Evolutionary conservation across 2,329 filamentous ascomycete genomes (phyloP).

Genomic region (Chaetomiaceae sp.): DNA sequence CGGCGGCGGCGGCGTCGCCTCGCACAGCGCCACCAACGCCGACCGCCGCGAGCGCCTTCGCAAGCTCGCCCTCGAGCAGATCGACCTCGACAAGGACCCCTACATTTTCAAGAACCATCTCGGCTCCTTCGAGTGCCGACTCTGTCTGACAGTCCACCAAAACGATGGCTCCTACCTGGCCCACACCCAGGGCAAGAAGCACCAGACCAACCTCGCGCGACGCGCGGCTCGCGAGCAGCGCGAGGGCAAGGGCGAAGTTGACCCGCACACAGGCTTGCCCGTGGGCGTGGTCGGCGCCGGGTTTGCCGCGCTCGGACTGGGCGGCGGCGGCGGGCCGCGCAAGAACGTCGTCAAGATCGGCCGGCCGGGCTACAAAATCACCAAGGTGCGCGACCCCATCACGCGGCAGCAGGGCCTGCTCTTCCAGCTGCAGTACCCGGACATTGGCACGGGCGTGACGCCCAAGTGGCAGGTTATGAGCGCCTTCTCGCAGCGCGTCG

Average conservation of each 20-base stretch:
- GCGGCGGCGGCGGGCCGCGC: constrained; percentile 58
- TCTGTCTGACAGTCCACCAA: constrained; percentile 96
- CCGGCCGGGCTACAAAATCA: constrained; percentile 94
- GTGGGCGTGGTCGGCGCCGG: constrained; percentile 71
- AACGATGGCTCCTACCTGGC: constrained; percentile 99
- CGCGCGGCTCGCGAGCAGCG: constrained; percentile 94
- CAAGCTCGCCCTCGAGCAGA: constrained; percentile 96
- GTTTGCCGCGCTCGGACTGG: constrained; percentile 48
- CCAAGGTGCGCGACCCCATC: constrained; percentile 85
- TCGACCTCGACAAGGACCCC: constrained; percentile 98
- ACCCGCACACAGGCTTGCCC: constrained; percentile 64
- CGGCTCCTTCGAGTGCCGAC: constrained; percentile 93
- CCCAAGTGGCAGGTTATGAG: constrained; percentile 96
- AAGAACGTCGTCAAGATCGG: constrained; percentile 92
- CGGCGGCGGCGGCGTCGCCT: constrained; percentile 93
- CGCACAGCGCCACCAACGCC: constrained; percentile 86
- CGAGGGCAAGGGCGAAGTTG: constrained; percentile 69
- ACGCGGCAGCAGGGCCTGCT: constrained; percentile 84
- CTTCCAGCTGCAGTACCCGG: constrained; percentile 95
- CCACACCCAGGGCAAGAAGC: constrained; percentile 96
- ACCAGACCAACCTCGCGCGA: constrained; percentile 95
- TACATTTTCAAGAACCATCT: constrained; percentile 99
- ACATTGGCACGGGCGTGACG: constrained; percentile 69
- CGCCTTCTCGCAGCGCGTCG: constrained; percentile 91
- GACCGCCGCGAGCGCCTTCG: constrained; percentile 95